These are phyloP conservation scores for Eurotiales sp. DNA, from an alignment of 2,329 filamentous ascomycete genomes.

Conservation along the genomic window DNA sequence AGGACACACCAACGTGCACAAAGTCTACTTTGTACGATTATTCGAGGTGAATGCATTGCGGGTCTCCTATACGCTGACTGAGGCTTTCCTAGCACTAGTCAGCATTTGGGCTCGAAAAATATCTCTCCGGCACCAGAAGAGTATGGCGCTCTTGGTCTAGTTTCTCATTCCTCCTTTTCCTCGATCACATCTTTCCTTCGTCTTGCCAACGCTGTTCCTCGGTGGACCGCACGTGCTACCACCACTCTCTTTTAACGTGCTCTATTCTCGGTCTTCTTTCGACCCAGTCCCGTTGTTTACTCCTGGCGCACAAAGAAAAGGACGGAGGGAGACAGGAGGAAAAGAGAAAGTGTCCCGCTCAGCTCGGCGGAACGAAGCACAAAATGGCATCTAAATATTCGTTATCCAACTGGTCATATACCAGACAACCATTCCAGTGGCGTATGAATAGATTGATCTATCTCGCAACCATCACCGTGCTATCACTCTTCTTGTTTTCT, in stretches of 20 bases:
- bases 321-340: background rate
- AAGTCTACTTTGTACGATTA: no score
- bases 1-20: no score
- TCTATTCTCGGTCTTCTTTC: slow-evolving; percentile 3
- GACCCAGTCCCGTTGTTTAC: background rate
- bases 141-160: background rate
- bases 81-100: no score
- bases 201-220: no score
- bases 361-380: background rate
- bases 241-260: no score
- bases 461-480: slow-evolving; percentile 9
- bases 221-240: no score
- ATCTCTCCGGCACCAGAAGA: background rate
- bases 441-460: slow-evolving; percentile 11
- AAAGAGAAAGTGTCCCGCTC: background rate
- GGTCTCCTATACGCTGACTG: no score
- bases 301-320: no score
- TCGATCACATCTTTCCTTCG: no score
- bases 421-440: slow-evolving; percentile 10
- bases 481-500: slow-evolving; percentile 11
- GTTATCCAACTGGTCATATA: slow-evolving; percentile 10
- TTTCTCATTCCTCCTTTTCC: background rate
- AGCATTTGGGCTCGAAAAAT: no score
- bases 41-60: no score
- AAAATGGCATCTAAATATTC: slow-evolving; percentile 12